phyloP scores from a whole-genome alignment of 768 basidiomycete species.

The Clitopilus passeckerianus region DNA sequence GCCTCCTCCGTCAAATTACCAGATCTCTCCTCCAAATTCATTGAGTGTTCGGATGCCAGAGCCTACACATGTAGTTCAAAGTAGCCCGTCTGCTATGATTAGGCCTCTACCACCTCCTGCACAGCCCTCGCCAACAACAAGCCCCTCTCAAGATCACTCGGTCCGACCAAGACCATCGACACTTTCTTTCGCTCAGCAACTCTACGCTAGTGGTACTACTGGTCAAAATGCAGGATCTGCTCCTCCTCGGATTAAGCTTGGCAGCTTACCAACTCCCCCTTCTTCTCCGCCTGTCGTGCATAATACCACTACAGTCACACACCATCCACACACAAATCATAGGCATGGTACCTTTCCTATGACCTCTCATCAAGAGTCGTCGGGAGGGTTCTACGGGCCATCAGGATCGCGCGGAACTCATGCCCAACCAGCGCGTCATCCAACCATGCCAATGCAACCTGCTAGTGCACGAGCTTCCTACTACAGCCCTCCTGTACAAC shows the following conservation, averaged over 20 bases:
- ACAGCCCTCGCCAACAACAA: neutral
- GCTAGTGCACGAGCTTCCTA: neutral
- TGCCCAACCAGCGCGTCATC: neutral
- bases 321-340: neutral
- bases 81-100: neutral
- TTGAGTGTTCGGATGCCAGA: neutral
- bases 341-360: neutral
- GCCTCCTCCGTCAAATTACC: neutral
- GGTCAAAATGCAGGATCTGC: neutral
- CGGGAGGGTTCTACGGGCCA: neutral
- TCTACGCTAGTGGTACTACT: neutral
- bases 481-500: neutral
- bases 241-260: neutral
- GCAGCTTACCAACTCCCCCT: neutral
- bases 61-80: neutral
- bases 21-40: neutral
- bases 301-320: neutral
- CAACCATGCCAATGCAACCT: neutral
- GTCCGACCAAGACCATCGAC: neutral
- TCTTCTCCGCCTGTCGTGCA: neutral
- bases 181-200: neutral
- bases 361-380: neutral
- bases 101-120: neutral
- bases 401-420: neutral
- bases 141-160: neutral